These are phyloP conservation scores for Theobroma cacao DNA, from an alignment of 345 rosid species.

Conservation along the genomic window DNA sequence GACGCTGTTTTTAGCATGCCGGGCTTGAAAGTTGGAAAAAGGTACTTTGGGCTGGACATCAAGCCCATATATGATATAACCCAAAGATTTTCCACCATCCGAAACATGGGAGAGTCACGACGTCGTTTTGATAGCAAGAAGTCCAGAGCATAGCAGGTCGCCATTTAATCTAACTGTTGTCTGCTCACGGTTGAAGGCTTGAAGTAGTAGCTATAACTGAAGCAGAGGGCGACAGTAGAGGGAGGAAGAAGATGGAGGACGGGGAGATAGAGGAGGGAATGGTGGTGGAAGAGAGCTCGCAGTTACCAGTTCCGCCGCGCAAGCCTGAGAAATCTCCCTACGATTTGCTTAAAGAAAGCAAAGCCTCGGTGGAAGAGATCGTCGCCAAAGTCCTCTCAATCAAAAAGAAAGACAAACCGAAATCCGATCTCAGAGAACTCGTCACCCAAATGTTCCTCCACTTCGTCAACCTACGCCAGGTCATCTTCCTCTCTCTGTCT, in stretches of 20 bases:
- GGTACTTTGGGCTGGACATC: not conserved
- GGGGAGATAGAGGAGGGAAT: conserved; percentile 87
- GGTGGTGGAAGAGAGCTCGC: conserved; percentile 35
- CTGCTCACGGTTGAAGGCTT: not conserved
- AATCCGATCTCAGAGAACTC: conserved; percentile 67
- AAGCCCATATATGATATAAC: too few relatives aligned
- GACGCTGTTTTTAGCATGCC: not conserved
- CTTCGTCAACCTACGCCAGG: conserved; percentile 88
- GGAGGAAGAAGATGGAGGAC: conserved; percentile 61
- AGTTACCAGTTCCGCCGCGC: conserved; percentile 20
- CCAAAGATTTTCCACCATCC: too few relatives aligned
- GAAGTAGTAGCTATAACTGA: conserved; percentile 1
- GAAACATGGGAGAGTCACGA: not conserved
- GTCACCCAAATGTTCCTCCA: conserved; percentile 83
- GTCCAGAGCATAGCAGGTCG: not conserved
- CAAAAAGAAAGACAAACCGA: conserved; percentile 50
- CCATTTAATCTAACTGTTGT: not conserved
- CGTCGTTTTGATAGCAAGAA: not conserved
- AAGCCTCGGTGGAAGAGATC: conserved; percentile 73
- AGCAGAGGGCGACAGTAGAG: not conserved
- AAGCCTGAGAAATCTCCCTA: conserved; percentile 48
- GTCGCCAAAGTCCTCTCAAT: conserved; percentile 58
- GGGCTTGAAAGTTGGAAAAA: not conserved
- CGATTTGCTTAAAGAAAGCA: conserved; percentile 67
- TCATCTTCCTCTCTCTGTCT: conserved; percentile 10